Evolutionary conservation across 2,329 filamentous ascomycete species (phyloP).

Genomic region (Exophiala bonariae): DNA sequence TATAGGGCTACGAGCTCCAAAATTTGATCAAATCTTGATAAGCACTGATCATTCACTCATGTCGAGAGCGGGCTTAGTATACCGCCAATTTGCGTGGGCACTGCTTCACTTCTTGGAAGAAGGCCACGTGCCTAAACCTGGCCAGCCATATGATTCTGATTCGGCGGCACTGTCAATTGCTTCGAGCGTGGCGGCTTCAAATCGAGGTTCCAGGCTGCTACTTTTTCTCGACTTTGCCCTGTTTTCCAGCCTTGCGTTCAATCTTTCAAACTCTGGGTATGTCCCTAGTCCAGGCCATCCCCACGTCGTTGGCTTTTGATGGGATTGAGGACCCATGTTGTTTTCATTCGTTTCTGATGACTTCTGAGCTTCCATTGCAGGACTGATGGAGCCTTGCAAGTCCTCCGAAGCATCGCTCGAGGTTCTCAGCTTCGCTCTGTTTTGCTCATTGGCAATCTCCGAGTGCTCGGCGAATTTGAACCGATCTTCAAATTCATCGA

Average conservation of each 20-base stretch:
- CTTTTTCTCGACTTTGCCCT: not conserved
- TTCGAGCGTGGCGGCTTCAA: conserved; percentile 15
- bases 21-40: too few species aligned
- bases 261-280: not conserved
- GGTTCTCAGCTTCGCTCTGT: conserved; percentile 5
- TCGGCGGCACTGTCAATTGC: conserved; percentile 20
- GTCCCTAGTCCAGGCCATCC: conserved; percentile 15
- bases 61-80: too few species aligned
- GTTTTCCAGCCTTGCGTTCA: not conserved
- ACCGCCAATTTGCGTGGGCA: too few species aligned
- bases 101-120: conserved; percentile 1
- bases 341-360: conserved; percentile 20
- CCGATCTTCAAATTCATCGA: conserved; percentile 4
- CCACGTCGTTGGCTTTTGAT: conserved; percentile 12
- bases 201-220: conserved; percentile 5
- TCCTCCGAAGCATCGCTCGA: not conserved
- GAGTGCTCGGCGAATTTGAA: not conserved
- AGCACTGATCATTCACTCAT: too few species aligned
- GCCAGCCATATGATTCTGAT: conserved; percentile 18
- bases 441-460: conserved; percentile 5
- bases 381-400: conserved; percentile 14
- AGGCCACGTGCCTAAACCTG: conserved; percentile 16
- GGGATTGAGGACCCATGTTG: conserved; percentile 21
- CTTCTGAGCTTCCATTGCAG: conserved; percentile 18
- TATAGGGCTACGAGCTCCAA: too few species aligned